These are phyloP conservation scores for Sanguinoderma infundibulare DNA, from an alignment of 1,284 basidiomycete genomes.

Conservation along the genomic window DNA sequence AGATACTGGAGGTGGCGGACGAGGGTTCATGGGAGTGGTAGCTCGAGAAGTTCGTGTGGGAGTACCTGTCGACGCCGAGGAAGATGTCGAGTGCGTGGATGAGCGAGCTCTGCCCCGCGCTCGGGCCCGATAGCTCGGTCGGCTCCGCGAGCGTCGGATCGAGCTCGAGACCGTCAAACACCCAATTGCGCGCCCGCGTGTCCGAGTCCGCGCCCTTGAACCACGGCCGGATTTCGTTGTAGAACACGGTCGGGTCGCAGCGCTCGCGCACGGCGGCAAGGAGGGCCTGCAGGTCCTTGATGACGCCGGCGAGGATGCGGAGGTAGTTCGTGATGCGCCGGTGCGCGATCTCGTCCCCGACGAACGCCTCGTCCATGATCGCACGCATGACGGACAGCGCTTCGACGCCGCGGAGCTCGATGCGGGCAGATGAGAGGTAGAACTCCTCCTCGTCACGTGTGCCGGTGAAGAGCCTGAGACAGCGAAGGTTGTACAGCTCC, in stretches of 20 bases:
- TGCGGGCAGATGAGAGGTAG: constrained; percentile 88
- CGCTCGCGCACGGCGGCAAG: constrained; percentile 72
- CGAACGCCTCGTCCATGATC: constrained; percentile 92
- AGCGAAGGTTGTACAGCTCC: constrained; percentile 61
- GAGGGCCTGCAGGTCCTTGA: constrained; percentile 65
- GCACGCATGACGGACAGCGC: constrained; percentile 87
- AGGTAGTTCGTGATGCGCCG: constrained; percentile 80
- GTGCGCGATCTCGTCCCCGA: constrained; percentile 80
- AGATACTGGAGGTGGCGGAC: constrained; percentile 5
- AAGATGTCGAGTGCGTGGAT: constrained; percentile 92
- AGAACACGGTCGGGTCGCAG: constrained; percentile 84
- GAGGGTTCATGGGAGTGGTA: constrained; percentile 22
- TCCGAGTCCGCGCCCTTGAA: constrained; percentile 86
- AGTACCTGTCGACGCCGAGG: constrained; percentile 79
- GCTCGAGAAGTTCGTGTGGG: constrained; percentile 36
- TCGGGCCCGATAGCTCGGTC: constrained; percentile 81
- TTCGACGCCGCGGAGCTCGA: constrained; percentile 89
- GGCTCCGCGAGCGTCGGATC: constrained; percentile 54
- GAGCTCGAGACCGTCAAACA: constrained; percentile 77
- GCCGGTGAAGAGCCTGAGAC: constrained; percentile 78
- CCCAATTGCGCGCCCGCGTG: constrained; percentile 65
- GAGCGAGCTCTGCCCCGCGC: constrained; percentile 89
- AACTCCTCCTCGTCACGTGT: constrained; percentile 90
- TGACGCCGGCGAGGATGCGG: constrained; percentile 63
- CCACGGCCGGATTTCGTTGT: constrained; percentile 89